Evolutionary conservation across 805 yeast species (phyloP), one percentile per base, ranked within the genome.

Genomic region (Sugiyamaella americana): DNA sequence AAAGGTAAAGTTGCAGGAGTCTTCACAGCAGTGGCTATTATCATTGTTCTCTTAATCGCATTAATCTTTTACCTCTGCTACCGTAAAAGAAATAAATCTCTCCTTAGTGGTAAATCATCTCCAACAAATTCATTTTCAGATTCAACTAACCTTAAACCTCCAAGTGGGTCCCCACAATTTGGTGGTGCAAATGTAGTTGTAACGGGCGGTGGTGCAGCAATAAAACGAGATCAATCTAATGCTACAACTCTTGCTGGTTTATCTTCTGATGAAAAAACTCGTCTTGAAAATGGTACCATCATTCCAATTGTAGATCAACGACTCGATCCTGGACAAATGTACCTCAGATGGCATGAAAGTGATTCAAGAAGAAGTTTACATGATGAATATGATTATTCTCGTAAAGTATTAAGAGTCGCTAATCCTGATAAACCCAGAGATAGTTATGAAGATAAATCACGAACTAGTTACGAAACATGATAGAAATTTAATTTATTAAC

Each of bases 1-100:
- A 77, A 76, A 40, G 94, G 91, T 0, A 84, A 82, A 59, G 93
- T 87, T 1, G 94, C 89, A 0, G 96, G 94, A 2, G 84, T 87
- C 0, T 87, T 87, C 64, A 78, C 84, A 1, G 75, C 66, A 0
- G 55, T 77, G 0, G 71, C 71, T 1, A 41, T 80, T 0, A 41
- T 82, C 1, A 55, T 66, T 0, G 66, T 70, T 0, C 50, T 82
- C n/a, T 8, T 44, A 17, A 18, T 35, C 18, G 41, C 11, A 5
- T 19, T 20, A 10, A 74, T 73, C 57, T 67, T 75, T 66, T 62
- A 73, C 32, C 51, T 69, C 30, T 55, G 68, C 52, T 56, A 60
- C 43, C 60, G 57, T 5, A 58, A 54, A 20, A 57, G 54, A 41
- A 56, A 47, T 23, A 39, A 48, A 32, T 17, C 20, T 37, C n/a